Evolutionary conservation across 225 moss, liverwort and hornwort species (phyloP).

Genomic region (Sphagnum contortum): DNA sequence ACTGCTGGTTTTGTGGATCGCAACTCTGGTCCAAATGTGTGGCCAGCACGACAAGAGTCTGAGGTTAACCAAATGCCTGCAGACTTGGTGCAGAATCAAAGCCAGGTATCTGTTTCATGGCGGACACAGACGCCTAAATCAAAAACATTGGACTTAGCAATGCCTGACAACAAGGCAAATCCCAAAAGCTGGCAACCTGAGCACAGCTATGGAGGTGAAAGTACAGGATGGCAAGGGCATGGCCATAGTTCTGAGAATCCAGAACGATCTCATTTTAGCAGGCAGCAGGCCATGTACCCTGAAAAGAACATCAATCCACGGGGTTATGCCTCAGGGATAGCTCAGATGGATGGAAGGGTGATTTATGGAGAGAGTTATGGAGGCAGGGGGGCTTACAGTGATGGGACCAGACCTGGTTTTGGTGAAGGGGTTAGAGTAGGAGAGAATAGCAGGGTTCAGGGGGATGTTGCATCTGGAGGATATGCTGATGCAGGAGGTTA

Average conservation of each 20-base stretch:
- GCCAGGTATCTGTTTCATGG: slow-evolving; percentile 48
- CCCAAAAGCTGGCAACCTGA: no score
- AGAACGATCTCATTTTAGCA: no score
- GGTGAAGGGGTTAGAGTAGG: slow-evolving; percentile 1
- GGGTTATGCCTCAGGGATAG: slow-evolving; percentile 13
- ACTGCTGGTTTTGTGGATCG: slow-evolving; percentile 34
- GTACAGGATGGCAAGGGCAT: no score
- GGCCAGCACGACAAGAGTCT: slow-evolving; percentile 79
- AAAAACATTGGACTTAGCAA: slow-evolving; percentile 2
- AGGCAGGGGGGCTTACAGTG: slow-evolving; percentile 27
- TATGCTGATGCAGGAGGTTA: slow-evolving; percentile 38
- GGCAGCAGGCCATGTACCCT: no score
- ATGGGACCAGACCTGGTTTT: slow-evolving; percentile 27
- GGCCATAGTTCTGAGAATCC: no score
- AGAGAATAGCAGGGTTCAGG: no score
- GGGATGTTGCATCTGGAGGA: slow-evolving; percentile 2
- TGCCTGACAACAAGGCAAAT: no score
- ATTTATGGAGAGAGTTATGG: slow-evolving; percentile 20
- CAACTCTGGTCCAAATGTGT: slow-evolving; percentile 59
- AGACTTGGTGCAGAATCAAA: slow-evolving; percentile 36
- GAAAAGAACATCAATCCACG: no score
- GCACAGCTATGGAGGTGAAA: no score
- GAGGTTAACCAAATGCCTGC: slow-evolving; percentile 17
- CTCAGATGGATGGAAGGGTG: slow-evolving; percentile 14
- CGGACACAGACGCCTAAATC: slow-evolving; percentile 37